Evolutionary conservation across 129 eudicot species (phyloP).

Genomic region (Tanacetum coccineum): DNA sequence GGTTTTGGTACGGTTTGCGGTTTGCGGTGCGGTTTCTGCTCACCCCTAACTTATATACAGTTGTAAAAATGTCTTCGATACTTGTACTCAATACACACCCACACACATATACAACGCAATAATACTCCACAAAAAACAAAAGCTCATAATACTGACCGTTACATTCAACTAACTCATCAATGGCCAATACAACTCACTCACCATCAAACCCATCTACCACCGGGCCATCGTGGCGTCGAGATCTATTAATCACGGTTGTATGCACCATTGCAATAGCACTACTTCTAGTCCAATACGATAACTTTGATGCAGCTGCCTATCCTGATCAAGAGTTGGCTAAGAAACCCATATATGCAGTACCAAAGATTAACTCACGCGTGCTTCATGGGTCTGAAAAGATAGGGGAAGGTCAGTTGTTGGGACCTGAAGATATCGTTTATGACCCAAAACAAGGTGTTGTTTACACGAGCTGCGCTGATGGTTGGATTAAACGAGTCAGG

Average conservation of each 20-base stretch:
- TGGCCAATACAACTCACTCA: conserved; percentile 31
- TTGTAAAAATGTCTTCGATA: no score
- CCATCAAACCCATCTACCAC: conserved; percentile 8
- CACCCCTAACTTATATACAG: no score
- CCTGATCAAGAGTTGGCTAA: conserved; percentile 46
- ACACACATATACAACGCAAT: no score
- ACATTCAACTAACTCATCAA: not conserved
- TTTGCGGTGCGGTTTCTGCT: no score
- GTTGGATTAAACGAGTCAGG: conserved; percentile 75
- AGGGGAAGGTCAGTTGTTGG: conserved; percentile 52
- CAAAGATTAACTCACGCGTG: conserved; percentile 34
- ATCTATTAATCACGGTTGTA: conserved; percentile 28
- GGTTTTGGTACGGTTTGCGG: no score
- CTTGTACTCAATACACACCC: no score
- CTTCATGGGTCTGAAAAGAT: conserved; percentile 53
- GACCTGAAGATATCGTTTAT: conserved; percentile 72
- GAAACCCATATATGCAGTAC: conserved; percentile 22
- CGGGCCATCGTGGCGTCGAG: conserved; percentile 26
- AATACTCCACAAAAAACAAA: no score
- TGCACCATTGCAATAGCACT: conserved; percentile 37
- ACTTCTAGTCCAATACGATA: conserved; percentile 47
- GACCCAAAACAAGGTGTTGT: conserved; percentile 44
- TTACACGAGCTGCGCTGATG: conserved; percentile 75
- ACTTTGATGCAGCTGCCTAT: conserved; percentile 65
- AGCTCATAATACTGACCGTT: not conserved